phyloP scores from a whole-genome alignment of 2,329 filamentous ascomycete species.

The Fusarium oligoseptatum region DNA sequence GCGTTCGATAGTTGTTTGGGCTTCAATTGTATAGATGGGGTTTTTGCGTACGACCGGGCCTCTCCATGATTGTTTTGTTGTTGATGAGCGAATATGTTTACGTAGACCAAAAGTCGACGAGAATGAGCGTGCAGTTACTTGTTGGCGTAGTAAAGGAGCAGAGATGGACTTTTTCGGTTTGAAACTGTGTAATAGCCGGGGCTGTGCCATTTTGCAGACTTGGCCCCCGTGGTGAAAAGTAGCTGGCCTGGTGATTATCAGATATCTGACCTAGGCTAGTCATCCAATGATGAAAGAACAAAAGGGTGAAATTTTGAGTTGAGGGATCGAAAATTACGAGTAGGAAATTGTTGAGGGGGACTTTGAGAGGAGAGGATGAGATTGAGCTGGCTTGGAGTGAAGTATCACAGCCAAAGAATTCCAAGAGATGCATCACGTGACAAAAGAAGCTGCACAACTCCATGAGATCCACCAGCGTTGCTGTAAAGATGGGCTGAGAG shows the following conservation, averaged over 20 bases:
- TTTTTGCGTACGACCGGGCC: no score
- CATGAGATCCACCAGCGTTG: constrained; percentile 23
- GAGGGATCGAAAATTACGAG: no score
- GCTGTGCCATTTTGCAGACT: constrained; percentile 8
- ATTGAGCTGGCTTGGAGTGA: background rate
- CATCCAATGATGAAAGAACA: background rate
- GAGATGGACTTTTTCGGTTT: background rate
- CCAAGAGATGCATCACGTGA: constrained; percentile 21
- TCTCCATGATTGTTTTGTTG: no score
- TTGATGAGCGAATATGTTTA: no score
- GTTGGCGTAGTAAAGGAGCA: background rate
- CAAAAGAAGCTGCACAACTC: background rate
- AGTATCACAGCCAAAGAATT: constrained; percentile 1
- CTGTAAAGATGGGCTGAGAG: background rate
- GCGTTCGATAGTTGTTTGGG: background rate
- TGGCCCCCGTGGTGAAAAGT: background rate
- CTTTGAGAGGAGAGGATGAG: background rate
- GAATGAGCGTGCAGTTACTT: constrained; percentile 12
- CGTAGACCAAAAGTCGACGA: background rate
- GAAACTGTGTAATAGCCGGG: background rate
- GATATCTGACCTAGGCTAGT: background rate
- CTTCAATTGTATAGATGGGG: no score
- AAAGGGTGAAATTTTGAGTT: background rate
- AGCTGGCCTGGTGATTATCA: background rate
- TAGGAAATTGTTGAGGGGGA: background rate